These are phyloP conservation scores for Wilhelminamyces savonicus DNA, from an alignment of 805 yeast genomes.

Conservation along the genomic window DNA sequence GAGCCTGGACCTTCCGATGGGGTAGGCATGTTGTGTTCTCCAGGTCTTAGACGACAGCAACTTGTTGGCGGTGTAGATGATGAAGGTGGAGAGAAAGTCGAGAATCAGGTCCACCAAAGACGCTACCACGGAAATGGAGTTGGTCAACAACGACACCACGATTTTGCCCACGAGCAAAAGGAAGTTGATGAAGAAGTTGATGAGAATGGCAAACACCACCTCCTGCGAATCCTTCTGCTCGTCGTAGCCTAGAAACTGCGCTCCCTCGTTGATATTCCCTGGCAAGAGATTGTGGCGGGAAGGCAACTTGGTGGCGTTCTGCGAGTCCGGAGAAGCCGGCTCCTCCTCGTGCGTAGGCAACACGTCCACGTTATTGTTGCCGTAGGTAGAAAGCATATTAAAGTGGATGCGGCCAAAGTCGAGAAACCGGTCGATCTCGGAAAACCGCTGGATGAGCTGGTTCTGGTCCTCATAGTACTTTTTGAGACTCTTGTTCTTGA, in stretches of 20 bases:
- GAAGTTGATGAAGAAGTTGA: constrained; percentile 57
- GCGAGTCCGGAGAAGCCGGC: neutral
- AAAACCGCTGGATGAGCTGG: constrained; percentile 47
- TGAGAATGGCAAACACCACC: constrained; percentile 55
- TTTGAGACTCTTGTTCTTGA: constrained; percentile 22
- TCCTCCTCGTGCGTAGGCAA: constrained; percentile 13
- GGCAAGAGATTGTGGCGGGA: constrained; percentile 43
- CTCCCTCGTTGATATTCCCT: constrained; percentile 53
- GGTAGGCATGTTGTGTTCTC: constrained; percentile 43
- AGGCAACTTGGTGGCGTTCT: constrained; percentile 10
- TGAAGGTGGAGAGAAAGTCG: constrained; percentile 69
- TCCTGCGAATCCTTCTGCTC: constrained; percentile 34
- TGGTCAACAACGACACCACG: constrained; percentile 55
- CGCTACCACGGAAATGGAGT: constrained; percentile 71
- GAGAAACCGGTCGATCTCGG: constrained; percentile 56
- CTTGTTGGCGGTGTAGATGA: constrained; percentile 57
- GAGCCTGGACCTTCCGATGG: constrained; percentile 65
- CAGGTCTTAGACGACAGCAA: constrained; percentile 42
- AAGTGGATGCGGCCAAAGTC: constrained; percentile 64
- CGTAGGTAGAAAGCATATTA: constrained; percentile 58
- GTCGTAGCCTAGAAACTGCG: constrained; percentile 46
- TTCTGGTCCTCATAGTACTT: constrained; percentile 55
- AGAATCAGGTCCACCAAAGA: constrained; percentile 71
- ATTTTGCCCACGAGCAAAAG: constrained; percentile 55
- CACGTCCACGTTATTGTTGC: constrained; percentile 13